These are phyloP conservation scores for Sugiyamaella floridensis DNA, from an alignment of 805 yeast species.

Conservation along the genomic window DNA sequence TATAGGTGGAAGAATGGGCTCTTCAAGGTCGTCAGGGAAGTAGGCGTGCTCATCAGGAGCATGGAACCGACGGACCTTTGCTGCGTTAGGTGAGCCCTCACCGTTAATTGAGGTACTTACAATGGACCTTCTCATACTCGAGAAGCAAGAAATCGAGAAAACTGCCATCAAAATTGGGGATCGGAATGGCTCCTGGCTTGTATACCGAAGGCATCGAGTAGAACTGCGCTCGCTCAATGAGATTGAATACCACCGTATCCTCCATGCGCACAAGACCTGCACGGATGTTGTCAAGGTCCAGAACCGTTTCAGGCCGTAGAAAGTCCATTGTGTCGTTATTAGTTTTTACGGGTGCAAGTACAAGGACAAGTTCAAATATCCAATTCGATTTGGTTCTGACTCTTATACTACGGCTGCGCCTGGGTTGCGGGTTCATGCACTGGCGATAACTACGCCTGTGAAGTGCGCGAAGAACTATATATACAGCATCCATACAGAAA, in stretches of 20 bases:
- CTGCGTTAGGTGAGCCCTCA: slow-evolving; percentile 9
- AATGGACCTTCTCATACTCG: slow-evolving; percentile 66
- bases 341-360: neutral
- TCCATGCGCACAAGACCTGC: slow-evolving; percentile 86
- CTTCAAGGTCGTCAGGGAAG: slow-evolving; percentile 58
- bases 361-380: too few relatives aligned
- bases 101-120: slow-evolving; percentile 10
- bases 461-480: too few relatives aligned
- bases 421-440: too few relatives aligned
- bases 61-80: slow-evolving; percentile 82
- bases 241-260: slow-evolving; percentile 86
- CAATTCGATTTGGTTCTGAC: too few relatives aligned
- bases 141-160: slow-evolving; percentile 81
- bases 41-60: slow-evolving; percentile 94
- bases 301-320: slow-evolving; percentile 71
- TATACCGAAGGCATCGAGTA: slow-evolving; percentile 70
- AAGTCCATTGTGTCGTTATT: slow-evolving; percentile 57
- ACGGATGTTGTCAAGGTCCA: slow-evolving; percentile 76
- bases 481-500: too few relatives aligned
- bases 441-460: too few relatives aligned
- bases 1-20: slow-evolving; percentile 72
- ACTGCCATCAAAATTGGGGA: slow-evolving; percentile 68
- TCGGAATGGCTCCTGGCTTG: slow-evolving; percentile 43
- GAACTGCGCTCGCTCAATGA: slow-evolving; percentile 91
- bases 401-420: too few relatives aligned